A percentile compares a stretch with the other conserved stretches of the same genome.
These are phyloP conservation scores for Knoxia roxburghii DNA, from an alignment of 257 asterid genomes.

Conservation along the genomic window DNA sequence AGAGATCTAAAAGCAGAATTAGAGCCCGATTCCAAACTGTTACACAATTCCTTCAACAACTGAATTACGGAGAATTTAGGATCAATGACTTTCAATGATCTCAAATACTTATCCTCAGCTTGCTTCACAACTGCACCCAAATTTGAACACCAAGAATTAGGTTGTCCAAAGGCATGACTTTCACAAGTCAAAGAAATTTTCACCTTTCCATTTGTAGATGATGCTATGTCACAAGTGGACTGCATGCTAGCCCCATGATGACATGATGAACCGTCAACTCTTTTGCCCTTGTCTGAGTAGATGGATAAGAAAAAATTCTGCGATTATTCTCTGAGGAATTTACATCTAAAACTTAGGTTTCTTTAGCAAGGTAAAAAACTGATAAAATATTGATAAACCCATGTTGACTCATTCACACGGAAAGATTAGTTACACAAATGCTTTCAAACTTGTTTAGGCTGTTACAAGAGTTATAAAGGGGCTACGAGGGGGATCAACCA, in stretches of 20 bases:
- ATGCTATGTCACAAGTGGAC: slow-evolving; percentile 30
- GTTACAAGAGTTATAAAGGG: not conserved
- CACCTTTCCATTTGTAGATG: slow-evolving; percentile 39
- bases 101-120: slow-evolving; percentile 12
- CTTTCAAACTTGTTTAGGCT: too few relatives aligned
- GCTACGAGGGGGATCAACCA: not conserved
- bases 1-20: slow-evolving; percentile 11
- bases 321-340: not conserved
- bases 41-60: slow-evolving; percentile 30
- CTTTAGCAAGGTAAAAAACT: not conserved
- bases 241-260: slow-evolving; percentile 10
- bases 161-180: slow-evolving; percentile 1
- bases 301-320: not conserved
- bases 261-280: not conserved
- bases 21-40: slow-evolving; percentile 20
- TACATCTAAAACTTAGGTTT: not conserved
- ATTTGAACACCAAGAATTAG: slow-evolving; percentile 7
- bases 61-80: slow-evolving; percentile 25
- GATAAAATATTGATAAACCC: too few relatives aligned
- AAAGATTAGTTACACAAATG: too few relatives aligned
- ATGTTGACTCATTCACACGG: not conserved
- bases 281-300: slow-evolving; percentile 6
- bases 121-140: slow-evolving; percentile 13
- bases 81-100: slow-evolving; percentile 1
- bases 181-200: slow-evolving; percentile 22